These are phyloP conservation scores for Trifolium repens DNA, from an alignment of 306 rosid genomes.

Conservation along the genomic window DNA sequence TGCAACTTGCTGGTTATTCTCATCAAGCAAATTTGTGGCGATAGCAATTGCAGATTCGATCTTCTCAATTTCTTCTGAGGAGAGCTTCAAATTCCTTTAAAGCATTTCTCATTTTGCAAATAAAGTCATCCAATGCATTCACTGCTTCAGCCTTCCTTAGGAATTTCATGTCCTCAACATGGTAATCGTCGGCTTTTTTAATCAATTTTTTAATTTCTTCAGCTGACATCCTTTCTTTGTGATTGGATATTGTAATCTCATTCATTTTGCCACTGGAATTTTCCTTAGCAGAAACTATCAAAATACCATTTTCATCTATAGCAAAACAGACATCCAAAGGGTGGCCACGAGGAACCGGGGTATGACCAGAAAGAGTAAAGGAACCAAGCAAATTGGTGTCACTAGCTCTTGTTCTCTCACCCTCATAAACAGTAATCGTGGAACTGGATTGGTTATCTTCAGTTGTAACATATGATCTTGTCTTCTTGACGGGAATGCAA, in stretches of 20 bases:
- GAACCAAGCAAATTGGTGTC: constrained; percentile 55
- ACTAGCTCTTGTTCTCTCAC: not conserved
- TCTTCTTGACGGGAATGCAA: constrained; percentile 46
- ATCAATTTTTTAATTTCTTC: constrained; percentile 53
- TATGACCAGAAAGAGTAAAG: constrained; percentile 37
- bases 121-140: constrained; percentile 46
- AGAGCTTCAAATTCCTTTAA: constrained; percentile 18
- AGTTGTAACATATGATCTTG: accelerated
- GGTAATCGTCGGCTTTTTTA: constrained; percentile 49
- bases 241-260: not conserved
- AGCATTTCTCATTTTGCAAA: constrained; percentile 46
- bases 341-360: constrained; percentile 49
- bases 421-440: constrained; percentile 14
- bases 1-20: not conserved
- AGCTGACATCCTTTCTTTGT: constrained; percentile 44
- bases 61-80: constrained; percentile 40
- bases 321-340: constrained; percentile 43
- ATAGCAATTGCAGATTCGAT: constrained; percentile 38
- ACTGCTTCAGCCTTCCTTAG: constrained; percentile 41
- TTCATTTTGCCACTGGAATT: too few relatives aligned
- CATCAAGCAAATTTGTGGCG: not conserved
- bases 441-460: constrained; percentile 44
- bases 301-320: constrained; percentile 2
- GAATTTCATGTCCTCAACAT: constrained; percentile 50
- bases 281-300: not conserved